Evolutionary conservation across 257 asterid species (phyloP).

Genomic region (Jacaranda copaia): DNA sequence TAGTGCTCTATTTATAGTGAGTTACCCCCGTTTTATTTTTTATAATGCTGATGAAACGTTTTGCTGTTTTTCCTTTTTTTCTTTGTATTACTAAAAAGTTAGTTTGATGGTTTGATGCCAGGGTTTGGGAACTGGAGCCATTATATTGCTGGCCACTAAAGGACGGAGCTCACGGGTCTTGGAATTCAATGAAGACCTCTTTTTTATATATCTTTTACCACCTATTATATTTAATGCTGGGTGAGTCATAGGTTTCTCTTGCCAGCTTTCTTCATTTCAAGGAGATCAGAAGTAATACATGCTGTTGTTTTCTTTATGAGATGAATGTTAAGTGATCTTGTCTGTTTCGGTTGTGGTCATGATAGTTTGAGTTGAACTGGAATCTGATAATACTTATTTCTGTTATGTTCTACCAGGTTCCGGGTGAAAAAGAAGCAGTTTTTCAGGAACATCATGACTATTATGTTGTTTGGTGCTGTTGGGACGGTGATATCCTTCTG

Average conservation of each 20-base stretch:
- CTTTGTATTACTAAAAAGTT: not conserved
- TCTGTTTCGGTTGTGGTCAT: not conserved
- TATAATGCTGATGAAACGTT: not conserved
- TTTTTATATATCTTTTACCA: conserved; percentile 81
- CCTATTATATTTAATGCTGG: conserved; percentile 92
- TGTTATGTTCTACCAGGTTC: conserved; percentile 54
- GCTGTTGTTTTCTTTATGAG: not conserved
- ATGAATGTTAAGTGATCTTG: not conserved
- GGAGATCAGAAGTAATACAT: not conserved
- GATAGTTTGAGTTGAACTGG: not conserved
- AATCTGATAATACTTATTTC: conserved; percentile 3
- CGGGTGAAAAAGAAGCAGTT: conserved; percentile 81
- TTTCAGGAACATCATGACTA: conserved; percentile 65
- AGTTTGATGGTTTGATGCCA: conserved; percentile 34
- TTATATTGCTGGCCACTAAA: conserved; percentile 51
- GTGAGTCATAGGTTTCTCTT: conserved; percentile 40
- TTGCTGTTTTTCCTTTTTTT: not conserved
- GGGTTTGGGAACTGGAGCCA: conserved; percentile 67
- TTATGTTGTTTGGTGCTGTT: conserved; percentile 72
- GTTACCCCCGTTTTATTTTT: conserved; percentile 8
- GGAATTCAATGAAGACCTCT: conserved; percentile 73
- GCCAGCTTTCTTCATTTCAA: not conserved
- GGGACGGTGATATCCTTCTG: conserved; percentile 82
- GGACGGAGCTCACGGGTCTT: conserved; percentile 66
- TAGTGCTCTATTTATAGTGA: conserved; percentile 61